These are phyloP conservation scores for Chlorella sp. DNA, from an alignment of 139 green algal species.

Conservation along the genomic window DNA sequence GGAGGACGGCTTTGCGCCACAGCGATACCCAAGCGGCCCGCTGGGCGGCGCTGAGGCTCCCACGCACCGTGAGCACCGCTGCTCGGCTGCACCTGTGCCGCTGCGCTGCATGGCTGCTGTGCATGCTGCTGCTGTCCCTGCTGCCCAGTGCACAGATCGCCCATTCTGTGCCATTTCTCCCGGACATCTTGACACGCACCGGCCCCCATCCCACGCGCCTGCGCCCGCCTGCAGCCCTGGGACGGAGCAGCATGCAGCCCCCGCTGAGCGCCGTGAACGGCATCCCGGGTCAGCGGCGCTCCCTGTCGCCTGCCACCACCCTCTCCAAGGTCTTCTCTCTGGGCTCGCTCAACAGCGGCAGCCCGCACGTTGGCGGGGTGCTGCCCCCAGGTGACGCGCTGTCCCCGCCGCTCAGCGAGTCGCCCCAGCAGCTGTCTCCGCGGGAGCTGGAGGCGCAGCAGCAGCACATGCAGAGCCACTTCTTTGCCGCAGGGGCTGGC, in stretches of 20 bases:
- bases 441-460: slow-evolving; percentile 24
- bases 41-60: not conserved
- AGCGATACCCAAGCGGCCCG: not conserved
- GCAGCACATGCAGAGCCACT: not conserved
- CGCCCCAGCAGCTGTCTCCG: slow-evolving; percentile 32
- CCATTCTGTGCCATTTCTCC: not conserved
- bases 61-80: not conserved
- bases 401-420: slow-evolving; percentile 22
- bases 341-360: slow-evolving; percentile 30
- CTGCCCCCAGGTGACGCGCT: slow-evolving; percentile 26
- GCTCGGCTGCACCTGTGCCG: not conserved
- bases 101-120: not conserved
- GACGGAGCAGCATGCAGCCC: not conserved
- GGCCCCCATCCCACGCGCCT: not conserved
- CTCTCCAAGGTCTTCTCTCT: slow-evolving; percentile 37
- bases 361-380: slow-evolving; percentile 1
- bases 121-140: not conserved
- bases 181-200: not conserved
- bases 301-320: slow-evolving; percentile 36
- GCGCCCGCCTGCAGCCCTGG: slow-evolving; percentile 2
- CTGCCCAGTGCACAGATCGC: not conserved
- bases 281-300: not conserved
- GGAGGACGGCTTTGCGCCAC: not conserved
- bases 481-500: not conserved
- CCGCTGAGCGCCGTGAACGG: not conserved